Percentiles rank a stretch among this genome's conserved stretches.
Evolutionary conservation across 352 stramenopile species (phyloP).

Genomic region (Phytophthora europaea): DNA sequence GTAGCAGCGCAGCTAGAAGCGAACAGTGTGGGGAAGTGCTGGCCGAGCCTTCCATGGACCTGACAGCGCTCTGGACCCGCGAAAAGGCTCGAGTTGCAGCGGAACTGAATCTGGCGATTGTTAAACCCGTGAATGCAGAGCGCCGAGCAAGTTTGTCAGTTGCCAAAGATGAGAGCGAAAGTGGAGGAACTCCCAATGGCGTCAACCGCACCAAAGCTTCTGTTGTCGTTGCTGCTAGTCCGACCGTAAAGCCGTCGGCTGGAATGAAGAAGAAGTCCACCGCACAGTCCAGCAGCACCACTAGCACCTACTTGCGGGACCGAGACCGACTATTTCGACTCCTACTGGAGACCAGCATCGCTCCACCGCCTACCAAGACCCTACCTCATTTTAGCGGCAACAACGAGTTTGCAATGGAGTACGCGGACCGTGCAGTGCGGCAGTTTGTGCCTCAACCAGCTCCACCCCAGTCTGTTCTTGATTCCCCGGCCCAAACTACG

Average conservation of each 20-base stretch:
- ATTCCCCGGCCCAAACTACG: not conserved
- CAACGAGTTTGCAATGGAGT: conserved; percentile 79
- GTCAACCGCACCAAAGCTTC: conserved; percentile 10
- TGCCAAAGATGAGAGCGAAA: conserved; percentile 5
- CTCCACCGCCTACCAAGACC: conserved; percentile 10
- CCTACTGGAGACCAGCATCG: conserved; percentile 53
- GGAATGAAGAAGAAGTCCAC: conserved; percentile 24
- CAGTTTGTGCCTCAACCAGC: conserved; percentile 22
- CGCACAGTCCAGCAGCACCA: not conserved
- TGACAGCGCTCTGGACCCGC: conserved; percentile 59
- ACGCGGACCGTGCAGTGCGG: conserved; percentile 50
- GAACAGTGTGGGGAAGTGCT: not conserved
- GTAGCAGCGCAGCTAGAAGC: no score
- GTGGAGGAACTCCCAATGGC: not conserved
- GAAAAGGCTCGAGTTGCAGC: conserved; percentile 55
- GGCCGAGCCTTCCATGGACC: conserved; percentile 51
- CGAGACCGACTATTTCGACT: conserved; percentile 43
- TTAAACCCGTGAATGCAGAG: not conserved
- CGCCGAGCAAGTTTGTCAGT: conserved; percentile 20
- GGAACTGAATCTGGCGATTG: conserved; percentile 6
- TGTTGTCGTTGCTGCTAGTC: not conserved
- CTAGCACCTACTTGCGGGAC: conserved; percentile 12
- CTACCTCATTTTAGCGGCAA: conserved; percentile 33
- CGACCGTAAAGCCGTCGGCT: conserved; percentile 1
- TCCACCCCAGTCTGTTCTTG: conserved; percentile 3